Evolutionary conservation across 176 grass and related monocot species (phyloP).

Genomic region (Juncus inflexus): DNA sequence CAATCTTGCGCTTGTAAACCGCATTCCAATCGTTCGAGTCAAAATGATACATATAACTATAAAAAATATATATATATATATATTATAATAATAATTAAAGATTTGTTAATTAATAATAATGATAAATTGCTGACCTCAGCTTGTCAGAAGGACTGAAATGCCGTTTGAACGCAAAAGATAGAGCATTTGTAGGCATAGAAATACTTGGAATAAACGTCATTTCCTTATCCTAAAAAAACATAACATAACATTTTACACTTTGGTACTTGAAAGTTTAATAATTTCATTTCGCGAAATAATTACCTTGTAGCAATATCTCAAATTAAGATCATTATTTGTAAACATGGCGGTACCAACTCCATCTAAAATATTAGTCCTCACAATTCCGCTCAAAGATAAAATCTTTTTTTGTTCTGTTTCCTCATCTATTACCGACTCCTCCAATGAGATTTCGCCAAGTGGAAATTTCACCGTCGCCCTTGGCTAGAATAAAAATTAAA

Average conservation of each 20-base stretch:
- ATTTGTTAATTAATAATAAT: background rate
- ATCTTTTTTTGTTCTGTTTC: slow-evolving; percentile 36
- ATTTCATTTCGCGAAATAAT: slow-evolving; percentile 17
- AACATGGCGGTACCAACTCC: slow-evolving; percentile 73
- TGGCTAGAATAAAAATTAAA: slow-evolving; percentile 48
- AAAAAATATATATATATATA: too few species aligned
- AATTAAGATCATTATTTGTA: slow-evolving; percentile 59
- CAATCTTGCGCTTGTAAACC: slow-evolving; percentile 76
- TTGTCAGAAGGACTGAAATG: slow-evolving; percentile 77
- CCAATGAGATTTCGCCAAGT: slow-evolving; percentile 76
- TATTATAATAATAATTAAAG: slow-evolving; percentile 13
- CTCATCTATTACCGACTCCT: slow-evolving; percentile 51
- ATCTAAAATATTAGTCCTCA: slow-evolving; percentile 67
- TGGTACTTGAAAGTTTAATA: slow-evolving; percentile 9
- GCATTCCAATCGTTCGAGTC: slow-evolving; percentile 62
- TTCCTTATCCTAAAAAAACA: slow-evolving; percentile 60
- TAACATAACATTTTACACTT: slow-evolving; percentile 2
- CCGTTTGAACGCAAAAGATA: slow-evolving; percentile 70
- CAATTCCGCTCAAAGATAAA: slow-evolving; percentile 54
- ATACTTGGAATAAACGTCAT: slow-evolving; percentile 77
- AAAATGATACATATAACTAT: slow-evolving; percentile 71
- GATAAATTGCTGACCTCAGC: slow-evolving; percentile 55
- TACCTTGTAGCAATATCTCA: slow-evolving; percentile 96
- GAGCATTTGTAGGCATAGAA: slow-evolving; percentile 62
- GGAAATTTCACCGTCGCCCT: slow-evolving; percentile 69